Conservation (phyloP, 495 filamentous ascomycete genomes). For the Mycothermus thermophilus region DNA sequence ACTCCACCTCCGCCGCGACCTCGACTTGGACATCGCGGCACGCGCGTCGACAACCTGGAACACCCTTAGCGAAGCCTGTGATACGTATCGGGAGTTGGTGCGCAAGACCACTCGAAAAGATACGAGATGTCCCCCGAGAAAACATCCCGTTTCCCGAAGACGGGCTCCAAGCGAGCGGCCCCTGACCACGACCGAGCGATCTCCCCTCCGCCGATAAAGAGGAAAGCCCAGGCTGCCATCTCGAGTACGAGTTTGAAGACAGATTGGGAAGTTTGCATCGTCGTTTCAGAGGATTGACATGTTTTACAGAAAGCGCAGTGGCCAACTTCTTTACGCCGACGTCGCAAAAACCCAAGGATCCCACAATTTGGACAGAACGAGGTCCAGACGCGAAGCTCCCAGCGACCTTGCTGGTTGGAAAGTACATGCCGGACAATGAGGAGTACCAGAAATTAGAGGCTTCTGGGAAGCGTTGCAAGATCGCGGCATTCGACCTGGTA, state of each 20-base stretch:
- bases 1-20: no score
- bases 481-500: constrained; percentile 89
- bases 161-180: constrained; percentile 11
- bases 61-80: no score
- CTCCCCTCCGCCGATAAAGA: constrained; percentile 45
- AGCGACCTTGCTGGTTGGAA: constrained; percentile 59
- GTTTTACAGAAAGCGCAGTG: constrained; percentile 45
- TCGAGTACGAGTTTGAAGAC: constrained; percentile 47
- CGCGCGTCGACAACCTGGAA: no score
- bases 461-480: constrained; percentile 36
- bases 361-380: constrained; percentile 59
- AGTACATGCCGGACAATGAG: constrained; percentile 38
- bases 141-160: neutral
- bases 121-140: constrained; percentile 4
- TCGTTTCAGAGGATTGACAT: neutral
- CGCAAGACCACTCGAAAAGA: neutral
- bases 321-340: constrained; percentile 79
- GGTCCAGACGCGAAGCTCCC: constrained; percentile 25
- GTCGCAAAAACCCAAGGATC: constrained; percentile 73
- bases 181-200: constrained; percentile 21
- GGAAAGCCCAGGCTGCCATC: constrained; percentile 55
- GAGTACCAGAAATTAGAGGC: constrained; percentile 11
- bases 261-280: neutral
- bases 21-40: neutral
- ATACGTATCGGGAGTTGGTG: no score